phyloP scores from a whole-genome alignment of 495 filamentous ascomycete species.

The Glonium stellatum region DNA sequence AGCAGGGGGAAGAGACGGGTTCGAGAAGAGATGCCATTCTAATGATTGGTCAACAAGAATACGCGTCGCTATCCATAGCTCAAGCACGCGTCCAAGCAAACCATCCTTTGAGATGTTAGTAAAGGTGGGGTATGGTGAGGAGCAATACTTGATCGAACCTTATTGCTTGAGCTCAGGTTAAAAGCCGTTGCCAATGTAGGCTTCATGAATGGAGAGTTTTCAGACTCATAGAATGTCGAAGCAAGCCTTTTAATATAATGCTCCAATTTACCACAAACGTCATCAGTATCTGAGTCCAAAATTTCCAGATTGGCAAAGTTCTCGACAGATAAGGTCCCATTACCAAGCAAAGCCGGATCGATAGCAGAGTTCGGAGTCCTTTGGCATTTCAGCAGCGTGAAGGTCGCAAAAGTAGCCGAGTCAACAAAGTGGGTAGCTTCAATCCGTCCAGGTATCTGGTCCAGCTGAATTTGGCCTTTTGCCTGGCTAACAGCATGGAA shows the following conservation, averaged over 20 bases:
- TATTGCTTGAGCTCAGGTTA: slow-evolving; percentile 45
- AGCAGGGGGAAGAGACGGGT: slow-evolving; percentile 42
- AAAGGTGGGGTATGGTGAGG: not conserved
- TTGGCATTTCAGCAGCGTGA: slow-evolving; percentile 45
- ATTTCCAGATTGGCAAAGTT: slow-evolving; percentile 18
- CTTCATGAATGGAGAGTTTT: slow-evolving; percentile 61
- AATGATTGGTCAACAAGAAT: slow-evolving; percentile 57
- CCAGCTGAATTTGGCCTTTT: slow-evolving; percentile 50
- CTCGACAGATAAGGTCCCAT: slow-evolving; percentile 4
- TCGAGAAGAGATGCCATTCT: slow-evolving; percentile 57
- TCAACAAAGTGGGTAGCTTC: slow-evolving; percentile 65
- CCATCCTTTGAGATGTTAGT: slow-evolving; percentile 40
- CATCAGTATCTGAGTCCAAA: slow-evolving; percentile 52
- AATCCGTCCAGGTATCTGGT: slow-evolving; percentile 52
- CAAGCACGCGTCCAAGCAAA: slow-evolving; percentile 58
- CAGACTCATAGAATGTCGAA: slow-evolving; percentile 54
- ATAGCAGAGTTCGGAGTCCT: slow-evolving; percentile 16
- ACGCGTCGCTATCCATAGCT: slow-evolving; percentile 71
- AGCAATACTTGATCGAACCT: slow-evolving; percentile 31
- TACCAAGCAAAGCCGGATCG: slow-evolving; percentile 22
- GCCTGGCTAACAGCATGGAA: slow-evolving; percentile 57
- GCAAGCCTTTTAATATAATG: slow-evolving; percentile 60
- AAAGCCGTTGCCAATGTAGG: slow-evolving; percentile 57
- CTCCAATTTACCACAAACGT: slow-evolving; percentile 60
- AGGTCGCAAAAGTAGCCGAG: slow-evolving; percentile 45